Evolutionary conservation across 495 filamentous ascomycete genomes (phyloP).

Genomic region (Hypoxylon trugodes): DNA sequence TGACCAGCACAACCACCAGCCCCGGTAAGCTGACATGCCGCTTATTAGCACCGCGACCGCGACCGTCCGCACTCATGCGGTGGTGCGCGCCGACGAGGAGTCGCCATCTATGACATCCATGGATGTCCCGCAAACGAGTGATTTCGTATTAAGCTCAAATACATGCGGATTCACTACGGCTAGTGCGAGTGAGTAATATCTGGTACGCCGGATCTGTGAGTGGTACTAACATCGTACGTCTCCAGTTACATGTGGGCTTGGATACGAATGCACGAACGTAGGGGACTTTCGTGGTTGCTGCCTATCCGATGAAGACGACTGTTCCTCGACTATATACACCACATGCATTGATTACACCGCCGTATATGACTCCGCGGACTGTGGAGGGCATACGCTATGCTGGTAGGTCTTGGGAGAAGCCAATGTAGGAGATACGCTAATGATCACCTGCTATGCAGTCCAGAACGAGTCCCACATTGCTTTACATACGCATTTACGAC

Average conservation of each 20-base stretch:
- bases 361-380: constrained; percentile 10
- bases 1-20: constrained; percentile 12
- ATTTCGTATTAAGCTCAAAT: constrained; percentile 32
- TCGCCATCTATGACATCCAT: constrained; percentile 24
- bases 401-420: constrained; percentile 30
- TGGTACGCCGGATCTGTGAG: not conserved
- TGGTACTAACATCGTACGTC: not conserved
- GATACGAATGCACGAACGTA: constrained; percentile 39
- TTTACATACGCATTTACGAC: constrained; percentile 34
- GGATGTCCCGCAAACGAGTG: constrained; percentile 10
- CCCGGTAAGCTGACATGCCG: constrained; percentile 33
- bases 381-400: constrained; percentile 38
- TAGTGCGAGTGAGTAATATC: constrained; percentile 33
- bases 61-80: constrained; percentile 7
- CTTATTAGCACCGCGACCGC: constrained; percentile 30
- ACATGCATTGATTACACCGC: constrained; percentile 32
- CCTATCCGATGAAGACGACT: constrained; percentile 22
- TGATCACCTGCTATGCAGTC: constrained; percentile 3
- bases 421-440: not conserved
- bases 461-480: constrained; percentile 27
- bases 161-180: constrained; percentile 39
- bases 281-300: constrained; percentile 41
- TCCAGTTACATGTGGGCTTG: constrained; percentile 38
- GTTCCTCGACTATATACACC: constrained; percentile 37
- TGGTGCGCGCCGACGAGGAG: constrained; percentile 3